Conservation (phyloP, 768 basidiomycete species). For the Cystobasidium ongulense region DNA sequence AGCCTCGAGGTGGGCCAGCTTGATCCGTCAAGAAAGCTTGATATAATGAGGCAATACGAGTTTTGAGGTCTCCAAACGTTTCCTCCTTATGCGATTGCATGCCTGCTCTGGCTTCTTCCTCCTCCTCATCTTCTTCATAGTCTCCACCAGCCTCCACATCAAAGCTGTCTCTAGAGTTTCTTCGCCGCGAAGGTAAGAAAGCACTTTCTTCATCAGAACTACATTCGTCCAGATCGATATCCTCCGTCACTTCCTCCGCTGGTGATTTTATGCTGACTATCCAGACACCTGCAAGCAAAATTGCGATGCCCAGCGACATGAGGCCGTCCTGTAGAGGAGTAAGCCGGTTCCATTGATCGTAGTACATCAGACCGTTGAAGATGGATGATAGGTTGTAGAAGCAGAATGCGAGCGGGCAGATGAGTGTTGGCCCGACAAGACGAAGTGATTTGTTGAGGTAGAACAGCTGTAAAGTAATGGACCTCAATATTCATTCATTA, state of each 20-base stretch:
- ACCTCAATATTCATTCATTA: no score
- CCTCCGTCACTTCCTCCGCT: not conserved
- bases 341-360: slow-evolving; percentile 70
- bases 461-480: slow-evolving; percentile 40
- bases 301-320: slow-evolving; percentile 64
- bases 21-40: slow-evolving; percentile 25
- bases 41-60: slow-evolving; percentile 1
- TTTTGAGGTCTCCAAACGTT: slow-evolving; percentile 20
- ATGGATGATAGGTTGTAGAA: slow-evolving; percentile 91
- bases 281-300: slow-evolving; percentile 82
- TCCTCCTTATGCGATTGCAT: not conserved
- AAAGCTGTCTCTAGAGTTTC: not conserved
- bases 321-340: slow-evolving; percentile 61
- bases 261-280: slow-evolving; percentile 66
- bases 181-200: not conserved
- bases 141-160: not conserved
- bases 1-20: slow-evolving; percentile 35
- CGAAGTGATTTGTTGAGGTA: slow-evolving; percentile 52
- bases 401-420: slow-evolving; percentile 65
- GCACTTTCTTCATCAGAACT: not conserved
- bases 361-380: slow-evolving; percentile 78
- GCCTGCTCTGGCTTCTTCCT: slow-evolving; percentile 12
- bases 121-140: not conserved
- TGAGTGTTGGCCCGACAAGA: slow-evolving; percentile 59
- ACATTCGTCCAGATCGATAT: not conserved